These are phyloP conservation scores for Aspergillus intermedius DNA, from an alignment of 2,329 filamentous ascomycete species.

Conservation along the genomic window DNA sequence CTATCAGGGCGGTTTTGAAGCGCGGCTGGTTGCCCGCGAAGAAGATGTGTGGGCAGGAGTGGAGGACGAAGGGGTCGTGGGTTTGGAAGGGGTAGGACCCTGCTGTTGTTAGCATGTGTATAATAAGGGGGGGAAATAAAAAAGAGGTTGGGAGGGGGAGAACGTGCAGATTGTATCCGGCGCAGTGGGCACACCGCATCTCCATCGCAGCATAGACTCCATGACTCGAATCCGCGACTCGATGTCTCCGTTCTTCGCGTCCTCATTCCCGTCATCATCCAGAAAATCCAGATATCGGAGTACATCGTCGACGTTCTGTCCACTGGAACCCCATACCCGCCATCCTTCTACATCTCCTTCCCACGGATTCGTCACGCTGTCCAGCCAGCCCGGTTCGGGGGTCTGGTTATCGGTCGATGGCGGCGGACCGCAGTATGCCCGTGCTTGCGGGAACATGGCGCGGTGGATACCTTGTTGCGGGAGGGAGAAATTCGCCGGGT, in stretches of 20 bases:
- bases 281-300: constrained; percentile 72
- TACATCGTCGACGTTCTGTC: constrained; percentile 90
- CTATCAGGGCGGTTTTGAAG: constrained; percentile 66
- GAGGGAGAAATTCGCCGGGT: constrained; percentile 82
- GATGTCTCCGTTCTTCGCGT: constrained; percentile 36
- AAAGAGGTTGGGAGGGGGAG: not conserved
- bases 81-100: constrained; percentile 97
- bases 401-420: constrained; percentile 25
- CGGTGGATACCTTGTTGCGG: constrained; percentile 91
- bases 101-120: constrained; percentile 26
- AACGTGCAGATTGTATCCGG: constrained; percentile 87
- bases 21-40: constrained; percentile 79
- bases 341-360: constrained; percentile 86
- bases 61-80: constrained; percentile 82
- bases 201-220: constrained; percentile 90
- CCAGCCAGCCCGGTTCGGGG: constrained; percentile 64
- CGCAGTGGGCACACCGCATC: constrained; percentile 83
- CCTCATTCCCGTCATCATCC: constrained; percentile 22
- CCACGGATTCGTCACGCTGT: constrained; percentile 88
- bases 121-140: too few species aligned
- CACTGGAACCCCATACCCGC: constrained; percentile 76
- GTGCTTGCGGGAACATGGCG: constrained; percentile 76
- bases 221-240: constrained; percentile 78
- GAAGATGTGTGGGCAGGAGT: constrained; percentile 80
- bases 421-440: constrained; percentile 54